Evolutionary conservation across 495 filamentous ascomycete genomes (phyloP).

Genomic region (Chaetomium cochliodes): DNA sequence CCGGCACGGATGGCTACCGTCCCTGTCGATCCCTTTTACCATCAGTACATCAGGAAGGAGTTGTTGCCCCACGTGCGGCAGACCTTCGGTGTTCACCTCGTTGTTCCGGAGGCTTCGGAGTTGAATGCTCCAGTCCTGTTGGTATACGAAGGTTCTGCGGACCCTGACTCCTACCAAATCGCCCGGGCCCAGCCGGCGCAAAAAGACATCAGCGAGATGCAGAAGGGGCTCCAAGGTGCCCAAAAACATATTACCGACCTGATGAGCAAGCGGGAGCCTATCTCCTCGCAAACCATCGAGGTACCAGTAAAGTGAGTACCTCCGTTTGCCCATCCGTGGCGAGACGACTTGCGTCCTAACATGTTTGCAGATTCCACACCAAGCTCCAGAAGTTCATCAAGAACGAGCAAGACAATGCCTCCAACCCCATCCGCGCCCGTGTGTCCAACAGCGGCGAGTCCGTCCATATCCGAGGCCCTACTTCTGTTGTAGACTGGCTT

Average conservation of each 20-base stretch:
- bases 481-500: slow-evolving; percentile 66
- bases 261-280: slow-evolving; percentile 68
- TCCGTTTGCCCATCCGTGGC: too few species aligned
- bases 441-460: slow-evolving; percentile 55
- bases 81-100: slow-evolving; percentile 74
- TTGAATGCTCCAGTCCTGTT: slow-evolving; percentile 67
- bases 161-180: slow-evolving; percentile 61
- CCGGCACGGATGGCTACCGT: slow-evolving; percentile 70
- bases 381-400: slow-evolving; percentile 76
- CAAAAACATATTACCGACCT: slow-evolving; percentile 65
- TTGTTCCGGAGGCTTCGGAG: slow-evolving; percentile 65
- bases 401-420: slow-evolving; percentile 64
- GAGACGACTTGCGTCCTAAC: slow-evolving; percentile 17
- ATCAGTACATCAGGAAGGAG: slow-evolving; percentile 68
- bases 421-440: slow-evolving; percentile 69
- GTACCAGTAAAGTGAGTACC: slow-evolving; percentile 66
- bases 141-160: slow-evolving; percentile 73
- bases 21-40: slow-evolving; percentile 80
- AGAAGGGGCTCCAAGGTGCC: slow-evolving; percentile 69
- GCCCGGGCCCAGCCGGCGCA: slow-evolving; percentile 55
- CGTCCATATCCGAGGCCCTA: slow-evolving; percentile 74
- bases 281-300: slow-evolving; percentile 63
- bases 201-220: slow-evolving; percentile 33
- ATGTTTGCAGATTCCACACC: slow-evolving; percentile 53
- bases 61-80: slow-evolving; percentile 61